Conservation (phyloP, 2,329 filamentous ascomycete genomes). For the Clarireedia monteithiana region DNA sequence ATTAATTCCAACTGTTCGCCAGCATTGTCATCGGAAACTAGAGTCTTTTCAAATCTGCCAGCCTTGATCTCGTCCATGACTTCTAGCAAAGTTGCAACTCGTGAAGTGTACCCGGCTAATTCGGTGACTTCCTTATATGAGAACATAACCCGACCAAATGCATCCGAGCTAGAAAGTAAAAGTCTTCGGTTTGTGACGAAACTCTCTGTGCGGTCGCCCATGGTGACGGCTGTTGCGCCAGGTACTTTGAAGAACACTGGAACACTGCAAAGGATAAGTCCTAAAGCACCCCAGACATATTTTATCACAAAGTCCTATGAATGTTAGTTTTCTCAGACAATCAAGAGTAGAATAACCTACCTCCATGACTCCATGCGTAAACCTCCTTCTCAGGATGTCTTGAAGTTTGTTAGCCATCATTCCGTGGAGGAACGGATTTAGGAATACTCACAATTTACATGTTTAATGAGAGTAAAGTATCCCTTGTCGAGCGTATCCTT, state of each 20-base stretch:
- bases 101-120: constrained; percentile 87
- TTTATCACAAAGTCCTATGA: constrained; percentile 86
- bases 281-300: constrained; percentile 96
- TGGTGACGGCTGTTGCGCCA: constrained; percentile 45
- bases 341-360: constrained; percentile 10
- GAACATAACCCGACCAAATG: constrained; percentile 94
- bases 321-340: not conserved
- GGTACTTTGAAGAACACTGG: constrained; percentile 95
- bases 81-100: constrained; percentile 80
- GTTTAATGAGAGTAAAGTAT: constrained; percentile 98
- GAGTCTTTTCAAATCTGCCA: constrained; percentile 91
- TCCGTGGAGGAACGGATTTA: not conserved
- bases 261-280: constrained; percentile 83
- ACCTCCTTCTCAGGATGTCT: constrained; percentile 74
- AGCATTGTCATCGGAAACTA: constrained; percentile 80
- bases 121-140: constrained; percentile 97
- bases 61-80: constrained; percentile 91
- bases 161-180: constrained; percentile 87
- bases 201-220: constrained; percentile 64
- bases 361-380: constrained; percentile 99
- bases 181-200: constrained; percentile 94
- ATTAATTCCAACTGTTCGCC: constrained; percentile 79
- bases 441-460: constrained; percentile 60
- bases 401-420: constrained; percentile 26
- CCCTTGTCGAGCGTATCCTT: constrained; percentile 96